phyloP scores from a whole-genome alignment of 2,329 filamentous ascomycete species.

The Colletotrichum camelliae region DNA sequence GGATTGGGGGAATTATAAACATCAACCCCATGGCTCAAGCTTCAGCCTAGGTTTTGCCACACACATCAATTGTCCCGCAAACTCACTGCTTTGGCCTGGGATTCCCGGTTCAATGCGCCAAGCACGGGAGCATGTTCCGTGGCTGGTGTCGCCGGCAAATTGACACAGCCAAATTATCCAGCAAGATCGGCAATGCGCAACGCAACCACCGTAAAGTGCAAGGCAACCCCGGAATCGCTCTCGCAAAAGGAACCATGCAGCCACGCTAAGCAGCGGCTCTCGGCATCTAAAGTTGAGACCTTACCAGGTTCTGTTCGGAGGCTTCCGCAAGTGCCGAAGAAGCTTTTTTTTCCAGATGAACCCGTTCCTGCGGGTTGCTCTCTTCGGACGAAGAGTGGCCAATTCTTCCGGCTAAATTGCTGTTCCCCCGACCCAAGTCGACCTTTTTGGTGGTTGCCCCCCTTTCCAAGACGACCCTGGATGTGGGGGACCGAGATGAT shows the following conservation, averaged over 20 bases:
- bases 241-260: not conserved
- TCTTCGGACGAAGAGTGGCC: not conserved
- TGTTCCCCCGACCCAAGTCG: not conserved
- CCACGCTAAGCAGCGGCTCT: not conserved
- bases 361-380: not conserved
- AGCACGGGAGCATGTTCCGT: not conserved
- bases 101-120: not conserved
- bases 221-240: not conserved
- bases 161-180: not conserved
- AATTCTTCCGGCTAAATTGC: slow-evolving; percentile 8
- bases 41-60: not conserved
- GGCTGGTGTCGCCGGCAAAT: not conserved
- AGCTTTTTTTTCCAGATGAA: slow-evolving; percentile 9
- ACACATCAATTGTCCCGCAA: not conserved
- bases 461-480: not conserved
- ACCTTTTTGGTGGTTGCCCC: not conserved
- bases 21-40: not conserved
- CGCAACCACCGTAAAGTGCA: not conserved
- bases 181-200: not conserved
- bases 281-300: slow-evolving; percentile 3
- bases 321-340: slow-evolving; percentile 5
- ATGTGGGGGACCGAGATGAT: slow-evolving; percentile 11
- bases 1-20: not conserved
- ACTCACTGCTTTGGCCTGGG: not conserved
- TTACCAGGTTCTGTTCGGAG: not conserved